Evolutionary conservation across 495 filamentous ascomycete species (phyloP), one percentile per base, ranked within the genome.

Genomic region (Aspergillus avenaceus): DNA sequence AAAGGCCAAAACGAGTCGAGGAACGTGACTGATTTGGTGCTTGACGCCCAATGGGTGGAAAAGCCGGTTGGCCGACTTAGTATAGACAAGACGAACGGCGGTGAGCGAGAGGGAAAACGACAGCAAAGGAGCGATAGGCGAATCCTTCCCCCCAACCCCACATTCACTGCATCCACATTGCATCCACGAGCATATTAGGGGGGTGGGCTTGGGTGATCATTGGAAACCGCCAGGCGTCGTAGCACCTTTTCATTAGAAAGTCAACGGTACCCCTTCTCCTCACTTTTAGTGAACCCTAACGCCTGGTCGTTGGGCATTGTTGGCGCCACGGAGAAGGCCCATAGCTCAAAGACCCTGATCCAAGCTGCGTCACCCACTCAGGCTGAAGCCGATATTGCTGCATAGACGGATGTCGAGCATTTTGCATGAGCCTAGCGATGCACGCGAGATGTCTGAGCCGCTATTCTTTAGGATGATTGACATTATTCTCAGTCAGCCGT

Each of bases 31-130:
- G 27, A 49, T 32, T 47, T 26, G 26, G 21, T 29, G 22, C 28
- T 53, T 22, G 41, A 62, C 31, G 24, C 38, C 59, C 61, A 41
- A 58, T 66, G 59, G 26, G 43, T 55, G 41, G 56, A 53, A 64
- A 49, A 55, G 41, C 55, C 47, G 38, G 55, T 62, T 66, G 63
- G 61, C 58, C 54, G 50, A 55, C 45, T 47, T 52, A 60, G 14
- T 50, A 60, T 55, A 54, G 62, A 56, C 27, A 37, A 45, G 51
- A 65, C 61, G 60, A 67, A 65, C 70, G 69, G 69, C 69, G 69
- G 69, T 72, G 69, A 69, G 34, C 34, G 16, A 19, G 21, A 18
- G 7, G 61, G 59, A 58, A 65, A 55, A 50, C 41, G 47, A 46
- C 38, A 60, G 43, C 53, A 59, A 63, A 62, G 47, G 62, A 56